A percentile compares a stretch with the other conserved stretches of the same genome.
These are phyloP conservation scores for Musa troglodytarum DNA, from an alignment of 176 grass and related monocot genomes.

Conservation along the genomic window DNA sequence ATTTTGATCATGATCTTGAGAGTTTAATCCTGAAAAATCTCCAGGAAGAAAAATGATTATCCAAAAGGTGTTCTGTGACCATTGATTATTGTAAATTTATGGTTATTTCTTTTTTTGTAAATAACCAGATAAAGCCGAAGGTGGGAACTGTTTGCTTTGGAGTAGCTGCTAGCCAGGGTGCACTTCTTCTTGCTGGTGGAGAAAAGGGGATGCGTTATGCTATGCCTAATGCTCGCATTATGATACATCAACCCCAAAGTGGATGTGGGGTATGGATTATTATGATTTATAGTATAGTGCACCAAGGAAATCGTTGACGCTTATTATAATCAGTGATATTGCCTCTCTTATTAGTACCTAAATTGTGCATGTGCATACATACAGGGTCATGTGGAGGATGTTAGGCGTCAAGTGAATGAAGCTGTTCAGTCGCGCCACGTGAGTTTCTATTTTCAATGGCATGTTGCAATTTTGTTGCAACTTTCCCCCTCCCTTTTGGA, in stretches of 20 bases:
- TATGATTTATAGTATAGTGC: background rate
- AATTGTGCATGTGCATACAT: background rate
- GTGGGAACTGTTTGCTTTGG: slow-evolving; percentile 89
- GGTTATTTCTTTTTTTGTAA: slow-evolving; percentile 7
- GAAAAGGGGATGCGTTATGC: slow-evolving; percentile 96
- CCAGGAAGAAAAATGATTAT: too few species aligned
- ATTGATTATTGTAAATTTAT: background rate
- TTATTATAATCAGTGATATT: background rate
- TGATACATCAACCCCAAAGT: slow-evolving; percentile 97
- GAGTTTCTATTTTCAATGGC: slow-evolving; percentile 20
- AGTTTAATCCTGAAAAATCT: too few species aligned
- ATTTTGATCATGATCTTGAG: too few species aligned
- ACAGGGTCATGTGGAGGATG: slow-evolving; percentile 68
- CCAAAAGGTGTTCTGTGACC: too few species aligned
- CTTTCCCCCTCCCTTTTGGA: background rate
- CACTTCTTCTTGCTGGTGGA: slow-evolving; percentile 81
- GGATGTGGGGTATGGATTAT: slow-evolving; percentile 55
- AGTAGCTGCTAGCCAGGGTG: slow-evolving; percentile 81
- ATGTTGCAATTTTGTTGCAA: background rate
- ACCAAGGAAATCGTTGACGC: background rate
- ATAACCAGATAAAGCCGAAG: slow-evolving; percentile 77
- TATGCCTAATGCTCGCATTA: slow-evolving; percentile 93
- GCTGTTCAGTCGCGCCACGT: slow-evolving; percentile 70
- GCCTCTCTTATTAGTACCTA: background rate
- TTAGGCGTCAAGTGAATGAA: slow-evolving; percentile 61